Evolutionary conservation across 768 basidiomycete species (phyloP).

Genomic region (Austroboletus festivus): DNA sequence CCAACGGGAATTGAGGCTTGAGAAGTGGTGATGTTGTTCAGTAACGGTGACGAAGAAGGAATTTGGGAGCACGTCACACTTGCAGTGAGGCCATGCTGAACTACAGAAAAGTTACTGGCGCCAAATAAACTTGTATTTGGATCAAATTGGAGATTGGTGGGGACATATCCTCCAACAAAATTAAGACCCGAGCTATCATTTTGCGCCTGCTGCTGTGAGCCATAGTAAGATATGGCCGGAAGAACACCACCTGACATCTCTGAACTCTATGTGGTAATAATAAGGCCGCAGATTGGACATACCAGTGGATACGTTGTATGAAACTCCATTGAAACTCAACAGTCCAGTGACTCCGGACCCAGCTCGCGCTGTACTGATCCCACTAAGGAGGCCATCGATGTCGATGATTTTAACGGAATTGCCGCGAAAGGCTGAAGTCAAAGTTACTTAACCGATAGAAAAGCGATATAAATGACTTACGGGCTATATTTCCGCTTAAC

Average conservation of each 20-base stretch:
- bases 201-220: neutral
- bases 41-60: neutral
- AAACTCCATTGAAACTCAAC: constrained; percentile 5
- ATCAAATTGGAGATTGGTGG: neutral
- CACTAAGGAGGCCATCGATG: constrained; percentile 2
- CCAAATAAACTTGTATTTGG: neutral
- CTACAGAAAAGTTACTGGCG: no score
- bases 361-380: constrained; percentile 6
- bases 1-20: no score
- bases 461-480: no score
- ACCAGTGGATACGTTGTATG: constrained; percentile 9
- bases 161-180: constrained; percentile 5
- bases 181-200: neutral
- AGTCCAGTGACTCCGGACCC: neutral
- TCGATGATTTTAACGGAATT: constrained; percentile 8
- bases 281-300: neutral
- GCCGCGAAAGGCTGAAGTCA: neutral
- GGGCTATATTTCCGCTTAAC: neutral
- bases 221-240: neutral
- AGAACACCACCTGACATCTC: constrained; percentile 1
- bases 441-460: neutral
- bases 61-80: constrained; percentile 1
- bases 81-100: constrained; percentile 9
- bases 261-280: neutral
- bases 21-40: neutral